These are phyloP conservation scores for Flaveria brownii DNA, from an alignment of 129 eudicot genomes.

Conservation along the genomic window DNA sequence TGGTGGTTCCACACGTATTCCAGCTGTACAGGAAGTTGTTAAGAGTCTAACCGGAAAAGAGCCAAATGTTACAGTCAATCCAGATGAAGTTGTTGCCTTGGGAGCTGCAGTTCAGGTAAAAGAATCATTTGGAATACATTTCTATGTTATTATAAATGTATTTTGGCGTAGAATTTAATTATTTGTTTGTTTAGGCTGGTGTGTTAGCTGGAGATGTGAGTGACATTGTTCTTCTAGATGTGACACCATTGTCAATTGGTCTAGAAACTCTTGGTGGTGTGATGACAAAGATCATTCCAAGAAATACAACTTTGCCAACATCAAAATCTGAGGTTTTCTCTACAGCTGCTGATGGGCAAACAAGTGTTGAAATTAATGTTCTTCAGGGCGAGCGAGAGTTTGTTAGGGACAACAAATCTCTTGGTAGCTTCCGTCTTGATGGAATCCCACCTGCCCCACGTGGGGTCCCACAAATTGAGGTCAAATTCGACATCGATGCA, in stretches of 20 bases:
- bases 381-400: slow-evolving; percentile 98
- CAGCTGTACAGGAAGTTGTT: slow-evolving; percentile 94
- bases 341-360: slow-evolving; percentile 99
- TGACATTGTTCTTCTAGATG: slow-evolving; percentile 95
- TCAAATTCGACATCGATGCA: slow-evolving; percentile 40
- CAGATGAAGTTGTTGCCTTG: slow-evolving; percentile 99
- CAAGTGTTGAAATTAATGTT: slow-evolving; percentile 94
- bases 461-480: slow-evolving; percentile 41
- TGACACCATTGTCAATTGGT: slow-evolving; percentile 85
- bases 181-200: slow-evolving; percentile 63
- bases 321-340: slow-evolving; percentile 99
- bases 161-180: neutral
- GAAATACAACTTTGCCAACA: slow-evolving; percentile 92
- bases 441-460: slow-evolving; percentile 48
- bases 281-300: slow-evolving; percentile 95
- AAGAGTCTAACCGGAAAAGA: slow-evolving; percentile 89
- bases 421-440: slow-evolving; percentile 43
- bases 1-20: slow-evolving; percentile 99
- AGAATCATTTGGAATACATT: neutral
- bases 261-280: slow-evolving; percentile 99
- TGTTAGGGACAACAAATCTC: slow-evolving; percentile 66
- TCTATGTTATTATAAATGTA: neutral
- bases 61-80: slow-evolving; percentile 95
- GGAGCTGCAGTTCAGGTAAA: slow-evolving; percentile 99
- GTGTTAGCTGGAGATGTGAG: slow-evolving; percentile 97